Evolutionary conservation across 148 eudicot genomes (phyloP).

Genomic region (Pharnaceum exiguum): DNA sequence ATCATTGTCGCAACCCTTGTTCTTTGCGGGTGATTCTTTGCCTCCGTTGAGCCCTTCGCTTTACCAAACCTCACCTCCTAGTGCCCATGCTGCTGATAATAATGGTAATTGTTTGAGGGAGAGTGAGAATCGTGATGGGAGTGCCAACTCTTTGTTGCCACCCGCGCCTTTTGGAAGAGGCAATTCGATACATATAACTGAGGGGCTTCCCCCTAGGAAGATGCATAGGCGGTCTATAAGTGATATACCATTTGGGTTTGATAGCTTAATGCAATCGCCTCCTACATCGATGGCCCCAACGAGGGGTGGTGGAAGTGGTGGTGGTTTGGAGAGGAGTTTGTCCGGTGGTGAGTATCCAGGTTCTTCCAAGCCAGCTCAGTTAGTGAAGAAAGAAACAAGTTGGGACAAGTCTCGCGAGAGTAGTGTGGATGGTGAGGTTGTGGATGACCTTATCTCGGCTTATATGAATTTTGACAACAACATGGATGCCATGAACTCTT

Average conservation of each 20-base stretch:
- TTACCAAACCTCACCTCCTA: conserved; percentile 36
- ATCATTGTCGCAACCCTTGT: conserved; percentile 75
- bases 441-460: conserved; percentile 65
- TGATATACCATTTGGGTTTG: conserved; percentile 83
- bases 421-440: conserved; percentile 60
- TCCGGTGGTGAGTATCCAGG: conserved; percentile 40
- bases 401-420: conserved; percentile 54
- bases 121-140: conserved; percentile 56
- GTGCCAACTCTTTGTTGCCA: conserved; percentile 36
- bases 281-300: conserved; percentile 27
- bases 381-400: conserved; percentile 57
- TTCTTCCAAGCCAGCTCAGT: conserved; percentile 48
- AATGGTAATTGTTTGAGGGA: conserved; percentile 24
- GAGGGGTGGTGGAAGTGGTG: conserved; percentile 7
- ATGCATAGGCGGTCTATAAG: conserved; percentile 82
- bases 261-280: conserved; percentile 51
- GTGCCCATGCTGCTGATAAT: conserved; percentile 22
- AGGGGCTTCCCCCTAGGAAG: conserved; percentile 84
- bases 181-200: conserved; percentile 37
- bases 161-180: conserved; percentile 34
- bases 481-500: conserved; percentile 75
- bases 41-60: conserved; percentile 90
- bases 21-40: conserved; percentile 69
- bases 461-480: conserved; percentile 86
- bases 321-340: conserved; percentile 27